phyloP scores from a whole-genome alignment of 352 stramenopile genomes.

The Pseudoperonospora humuli region DNA sequence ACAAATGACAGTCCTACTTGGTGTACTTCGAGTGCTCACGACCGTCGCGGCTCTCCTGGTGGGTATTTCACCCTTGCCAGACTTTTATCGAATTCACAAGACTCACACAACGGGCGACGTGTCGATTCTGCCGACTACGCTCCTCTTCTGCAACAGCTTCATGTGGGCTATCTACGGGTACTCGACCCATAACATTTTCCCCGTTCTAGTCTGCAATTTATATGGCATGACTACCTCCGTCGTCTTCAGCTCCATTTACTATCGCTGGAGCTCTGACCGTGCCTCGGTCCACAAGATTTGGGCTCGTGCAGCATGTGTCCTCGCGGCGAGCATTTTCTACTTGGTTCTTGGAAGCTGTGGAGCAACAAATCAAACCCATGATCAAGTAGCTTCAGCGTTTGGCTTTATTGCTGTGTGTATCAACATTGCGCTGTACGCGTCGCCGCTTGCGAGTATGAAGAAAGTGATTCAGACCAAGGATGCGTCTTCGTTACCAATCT shows the following conservation, averaged over 20 bases:
- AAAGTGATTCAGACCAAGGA: constrained; percentile 27
- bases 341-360: too few species aligned
- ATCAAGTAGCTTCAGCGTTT: constrained; percentile 20
- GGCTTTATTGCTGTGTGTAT: constrained; percentile 23
- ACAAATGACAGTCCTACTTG: constrained; percentile 5
- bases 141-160: constrained; percentile 31
- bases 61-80: constrained; percentile 22
- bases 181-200: constrained; percentile 25
- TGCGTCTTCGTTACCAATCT: constrained; percentile 21
- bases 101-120: constrained; percentile 23
- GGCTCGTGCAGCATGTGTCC: constrained; percentile 7
- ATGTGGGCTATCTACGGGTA: constrained; percentile 38
- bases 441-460: constrained; percentile 26
- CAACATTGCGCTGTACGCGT: constrained; percentile 26
- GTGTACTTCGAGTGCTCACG: constrained; percentile 26
- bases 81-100: constrained; percentile 28
- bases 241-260: constrained; percentile 27
- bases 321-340: constrained; percentile 19
- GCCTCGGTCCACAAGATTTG: constrained; percentile 16
- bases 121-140: constrained; percentile 23
- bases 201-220: constrained; percentile 21
- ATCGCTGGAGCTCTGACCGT: constrained; percentile 22
- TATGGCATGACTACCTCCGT: constrained; percentile 22
- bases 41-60: constrained; percentile 21
- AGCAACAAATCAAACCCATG: constrained; percentile 19